A percentile compares a stretch with the other conserved stretches of the same genome.
Conservation (phyloP, 1,284 basidiomycete species). For the Malassezia cuniculi region DNA sequence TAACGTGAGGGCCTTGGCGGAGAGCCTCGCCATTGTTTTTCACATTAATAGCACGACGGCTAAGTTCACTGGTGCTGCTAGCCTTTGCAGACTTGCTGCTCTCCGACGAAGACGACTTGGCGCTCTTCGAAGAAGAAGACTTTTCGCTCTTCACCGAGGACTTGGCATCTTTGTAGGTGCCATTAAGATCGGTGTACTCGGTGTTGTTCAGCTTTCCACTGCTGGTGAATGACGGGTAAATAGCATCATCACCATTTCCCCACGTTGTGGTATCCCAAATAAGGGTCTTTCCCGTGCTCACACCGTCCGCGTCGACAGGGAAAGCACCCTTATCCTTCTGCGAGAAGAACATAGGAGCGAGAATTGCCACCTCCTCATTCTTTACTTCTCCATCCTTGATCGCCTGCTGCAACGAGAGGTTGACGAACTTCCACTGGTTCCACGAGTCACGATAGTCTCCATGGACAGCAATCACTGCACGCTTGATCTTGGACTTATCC, state of each 20-base stretch:
- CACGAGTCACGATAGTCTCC: slow-evolving; percentile 34
- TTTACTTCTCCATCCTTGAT: slow-evolving; percentile 15
- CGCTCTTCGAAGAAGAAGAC: too few species aligned
- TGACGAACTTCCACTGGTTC: slow-evolving; percentile 37
- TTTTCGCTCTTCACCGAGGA: too few species aligned
- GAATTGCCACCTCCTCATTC: slow-evolving; percentile 28
- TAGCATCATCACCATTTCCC: slow-evolving; percentile 21
- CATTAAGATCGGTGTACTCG: too few species aligned
- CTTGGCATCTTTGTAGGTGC: too few species aligned
- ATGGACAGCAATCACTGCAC: slow-evolving; percentile 34
- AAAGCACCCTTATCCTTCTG: slow-evolving; percentile 26
- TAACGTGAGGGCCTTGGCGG: slow-evolving; percentile 9
- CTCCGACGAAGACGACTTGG: too few species aligned
- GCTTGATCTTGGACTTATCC: slow-evolving; percentile 24
- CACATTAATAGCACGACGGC: background rate
- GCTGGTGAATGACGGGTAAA: slow-evolving; percentile 17
- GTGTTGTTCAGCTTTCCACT: slow-evolving; percentile 6
- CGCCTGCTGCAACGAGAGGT: slow-evolving; percentile 21
- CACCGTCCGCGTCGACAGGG: slow-evolving; percentile 7
- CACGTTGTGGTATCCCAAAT: slow-evolving; percentile 20
- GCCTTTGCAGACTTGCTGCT: background rate
- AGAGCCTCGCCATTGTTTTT: slow-evolving; percentile 1
- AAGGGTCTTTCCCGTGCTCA: slow-evolving; percentile 8
- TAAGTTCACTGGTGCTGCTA: background rate
- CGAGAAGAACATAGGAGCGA: slow-evolving; percentile 33